These are phyloP conservation scores for Pochonia chlamydosporia DNA, from an alignment of 2,329 filamentous ascomycete species.

Conservation along the genomic window DNA sequence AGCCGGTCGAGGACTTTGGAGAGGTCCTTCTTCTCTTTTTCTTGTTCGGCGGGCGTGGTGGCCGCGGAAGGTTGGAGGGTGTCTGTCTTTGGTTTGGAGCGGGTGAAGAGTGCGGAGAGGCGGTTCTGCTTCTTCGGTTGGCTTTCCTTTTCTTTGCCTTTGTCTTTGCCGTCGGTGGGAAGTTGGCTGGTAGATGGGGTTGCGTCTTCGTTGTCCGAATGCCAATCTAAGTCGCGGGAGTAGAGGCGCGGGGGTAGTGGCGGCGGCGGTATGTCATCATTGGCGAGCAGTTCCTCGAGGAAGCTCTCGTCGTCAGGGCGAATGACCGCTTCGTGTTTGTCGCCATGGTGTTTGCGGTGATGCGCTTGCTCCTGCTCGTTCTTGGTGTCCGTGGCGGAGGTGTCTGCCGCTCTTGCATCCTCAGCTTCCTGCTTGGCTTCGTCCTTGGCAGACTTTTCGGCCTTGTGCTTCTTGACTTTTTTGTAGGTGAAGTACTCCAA, in stretches of 20 bases:
- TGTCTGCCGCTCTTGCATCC: conserved; percentile 12
- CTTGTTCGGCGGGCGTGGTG: conserved; percentile 34
- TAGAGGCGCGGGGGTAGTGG: conserved; percentile 49
- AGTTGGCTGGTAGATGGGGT: conserved; percentile 9
- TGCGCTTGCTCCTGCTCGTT: not conserved
- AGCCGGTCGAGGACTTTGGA: conserved; percentile 74
- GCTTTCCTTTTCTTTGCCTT: conserved; percentile 25
- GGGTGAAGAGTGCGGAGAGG: conserved; percentile 29
- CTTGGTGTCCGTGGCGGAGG: conserved; percentile 3
- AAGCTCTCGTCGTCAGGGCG: conserved; percentile 53
- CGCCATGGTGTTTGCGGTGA: conserved; percentile 10
- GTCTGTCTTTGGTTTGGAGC: conserved; percentile 34
- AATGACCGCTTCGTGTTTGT: conserved; percentile 36
- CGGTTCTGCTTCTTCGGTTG: conserved; percentile 28
- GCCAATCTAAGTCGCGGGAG: conserved; percentile 45
- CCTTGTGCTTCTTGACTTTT: conserved; percentile 55
- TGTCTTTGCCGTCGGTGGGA: conserved; percentile 15
- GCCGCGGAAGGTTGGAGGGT: conserved; percentile 18
- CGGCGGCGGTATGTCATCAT: conserved; percentile 38
- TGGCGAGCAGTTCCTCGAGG: conserved; percentile 46
- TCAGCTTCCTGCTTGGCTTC: conserved; percentile 13
- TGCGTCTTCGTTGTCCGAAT: conserved; percentile 25
- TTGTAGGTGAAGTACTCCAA: conserved; percentile 58
- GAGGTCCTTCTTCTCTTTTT: conserved; percentile 63
- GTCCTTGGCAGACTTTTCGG: conserved; percentile 37